These are phyloP conservation scores for Mucor racemosus DNA, from an alignment of 371 early-diverging fungal genomes.

Conservation along the genomic window DNA sequence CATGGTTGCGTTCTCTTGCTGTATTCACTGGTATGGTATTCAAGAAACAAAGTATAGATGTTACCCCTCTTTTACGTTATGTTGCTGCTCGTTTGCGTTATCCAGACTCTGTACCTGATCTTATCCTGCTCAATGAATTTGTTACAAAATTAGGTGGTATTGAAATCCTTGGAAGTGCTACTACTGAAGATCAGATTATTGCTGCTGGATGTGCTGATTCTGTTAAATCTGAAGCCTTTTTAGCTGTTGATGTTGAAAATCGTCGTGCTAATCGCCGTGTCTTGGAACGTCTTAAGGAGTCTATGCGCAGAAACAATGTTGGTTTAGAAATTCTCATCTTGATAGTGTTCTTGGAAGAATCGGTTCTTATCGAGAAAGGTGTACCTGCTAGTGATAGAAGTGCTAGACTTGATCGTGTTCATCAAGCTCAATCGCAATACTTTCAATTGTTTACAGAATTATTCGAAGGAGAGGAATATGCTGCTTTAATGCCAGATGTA, in stretches of 20 bases:
- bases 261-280: slow-evolving; percentile 61
- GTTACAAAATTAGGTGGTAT: slow-evolving; percentile 78
- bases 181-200: slow-evolving; percentile 64
- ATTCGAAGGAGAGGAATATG: slow-evolving; percentile 65
- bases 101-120: slow-evolving; percentile 54
- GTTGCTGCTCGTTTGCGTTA: slow-evolving; percentile 65
- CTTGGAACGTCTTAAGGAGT: slow-evolving; percentile 61
- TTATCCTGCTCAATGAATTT: slow-evolving; percentile 74
- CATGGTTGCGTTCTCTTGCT: slow-evolving; percentile 68
- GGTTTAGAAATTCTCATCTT: slow-evolving; percentile 64
- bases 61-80: slow-evolving; percentile 69
- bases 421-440: slow-evolving; percentile 66
- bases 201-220: slow-evolving; percentile 74
- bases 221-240: slow-evolving; percentile 58
- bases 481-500: slow-evolving; percentile 62
- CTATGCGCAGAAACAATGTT: slow-evolving; percentile 60
- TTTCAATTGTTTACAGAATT: slow-evolving; percentile 66
- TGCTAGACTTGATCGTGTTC: slow-evolving; percentile 45
- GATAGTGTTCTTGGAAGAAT: slow-evolving; percentile 47
- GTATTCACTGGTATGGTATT: slow-evolving; percentile 76
- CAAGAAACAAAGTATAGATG: slow-evolving; percentile 73
- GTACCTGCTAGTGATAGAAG: slow-evolving; percentile 62
- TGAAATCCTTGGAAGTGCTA: slow-evolving; percentile 56
- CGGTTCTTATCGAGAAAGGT: slow-evolving; percentile 55
- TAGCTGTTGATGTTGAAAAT: slow-evolving; percentile 50